A percentile compares a stretch with the other conserved stretches of the same genome.
Evolutionary conservation across 192 early-diverging fungal genomes (phyloP).

Genomic region (Gaertneriomyces semiglobifer): DNA sequence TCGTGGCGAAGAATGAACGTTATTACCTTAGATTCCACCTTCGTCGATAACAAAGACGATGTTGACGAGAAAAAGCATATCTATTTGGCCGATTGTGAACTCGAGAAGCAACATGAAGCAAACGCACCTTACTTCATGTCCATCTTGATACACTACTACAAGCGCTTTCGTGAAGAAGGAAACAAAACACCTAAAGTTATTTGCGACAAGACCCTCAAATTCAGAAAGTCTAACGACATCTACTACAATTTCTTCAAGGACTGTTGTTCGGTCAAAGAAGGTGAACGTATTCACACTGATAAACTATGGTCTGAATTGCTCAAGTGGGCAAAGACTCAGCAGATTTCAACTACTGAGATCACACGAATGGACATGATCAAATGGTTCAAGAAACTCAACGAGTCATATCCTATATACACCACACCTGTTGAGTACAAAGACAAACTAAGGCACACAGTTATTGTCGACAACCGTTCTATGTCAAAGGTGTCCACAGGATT

Average conservation of each 20-base stretch:
- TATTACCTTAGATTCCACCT: not conserved
- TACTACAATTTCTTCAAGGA: conserved; percentile 5
- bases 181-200: not conserved
- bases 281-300: not conserved
- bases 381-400: conserved; percentile 3
- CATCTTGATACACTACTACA: conserved; percentile 6
- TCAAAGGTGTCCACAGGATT: conserved; percentile 13
- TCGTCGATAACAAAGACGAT: not conserved
- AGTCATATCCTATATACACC: not conserved
- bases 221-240: not conserved
- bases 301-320: not conserved
- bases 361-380: conserved; percentile 2
- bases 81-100: not conserved
- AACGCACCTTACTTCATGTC: conserved; percentile 11
- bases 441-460: not conserved
- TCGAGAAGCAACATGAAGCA: not conserved
- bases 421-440: not conserved
- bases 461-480: not conserved
- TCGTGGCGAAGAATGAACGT: conserved; percentile 5
- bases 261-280: not conserved
- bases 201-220: not conserved
- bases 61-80: not conserved
- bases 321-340: not conserved
- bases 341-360: not conserved
- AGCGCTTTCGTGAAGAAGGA: conserved; percentile 5